Base-by-base conservation (phyloP, 305 asterid species). In the Fraxinus platypoda region DNA sequence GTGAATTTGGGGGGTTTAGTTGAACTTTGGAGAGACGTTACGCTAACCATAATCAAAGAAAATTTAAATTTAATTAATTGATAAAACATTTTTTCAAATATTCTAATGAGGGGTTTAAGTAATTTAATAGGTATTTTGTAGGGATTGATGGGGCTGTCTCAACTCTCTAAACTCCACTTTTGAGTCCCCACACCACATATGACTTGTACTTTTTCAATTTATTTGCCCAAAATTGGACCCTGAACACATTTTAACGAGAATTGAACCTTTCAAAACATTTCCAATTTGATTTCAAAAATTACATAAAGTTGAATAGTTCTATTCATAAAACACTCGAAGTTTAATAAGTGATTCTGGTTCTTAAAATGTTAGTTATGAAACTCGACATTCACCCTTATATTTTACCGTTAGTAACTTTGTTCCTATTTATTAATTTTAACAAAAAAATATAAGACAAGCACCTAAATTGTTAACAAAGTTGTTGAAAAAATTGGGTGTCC, bases 1-100 rank as follows among this genome's bases (percentile, higher is more conserved):
- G 37, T 68, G 74, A 68, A 68, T 68, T 84, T 91, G 87, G 91
- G 91, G 89, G 87, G 35, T 88, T 90, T 92, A 81, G 93, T 87
- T 91, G 87, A 81, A 88, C 90, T 91, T 87, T 87, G 88, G 88
- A 87, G 81, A 87, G 86, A 89, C 92, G 89, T 89, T 86, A 87
- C 87, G 92, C 90, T 86, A 83, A 88, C 88, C 87, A 80, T 80
- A 12, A 64, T 33, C 28, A 77, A 59, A 8, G 3, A 64, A 81
- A 83, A 76, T 49, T 43, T 71, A 12, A 72, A 12, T 11, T 54
- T 76, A 46, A 46, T 76, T 46, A 70, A 12, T 59, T 6, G 4
- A 31, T 7, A 72, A 81, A 52, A 79, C 64, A 49, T 33, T 74
- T 80, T 81, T 80, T 74, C 78, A 75, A 81, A 54, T 77, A 74